Evolutionary conservation across 495 filamentous ascomycete species (phyloP).

Genomic region (Lasiosphaeria hispida): DNA sequence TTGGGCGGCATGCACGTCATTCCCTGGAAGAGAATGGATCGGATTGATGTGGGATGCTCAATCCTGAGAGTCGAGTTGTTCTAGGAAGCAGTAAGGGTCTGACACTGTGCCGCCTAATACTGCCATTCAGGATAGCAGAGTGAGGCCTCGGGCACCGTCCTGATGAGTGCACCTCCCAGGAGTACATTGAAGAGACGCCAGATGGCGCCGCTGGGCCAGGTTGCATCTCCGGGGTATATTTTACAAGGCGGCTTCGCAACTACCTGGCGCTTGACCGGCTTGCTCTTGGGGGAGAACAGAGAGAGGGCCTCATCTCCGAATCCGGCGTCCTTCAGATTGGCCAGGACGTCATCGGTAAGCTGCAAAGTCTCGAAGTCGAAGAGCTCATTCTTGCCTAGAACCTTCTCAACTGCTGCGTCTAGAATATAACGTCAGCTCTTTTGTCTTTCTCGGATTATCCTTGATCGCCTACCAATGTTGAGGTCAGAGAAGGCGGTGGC

Average conservation of each 20-base stretch:
- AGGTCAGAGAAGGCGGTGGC: no score
- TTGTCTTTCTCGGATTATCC: no score
- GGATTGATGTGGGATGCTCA: constrained; percentile 46
- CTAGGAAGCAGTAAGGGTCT: constrained; percentile 31
- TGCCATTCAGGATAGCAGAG: constrained; percentile 10
- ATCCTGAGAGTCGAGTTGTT: constrained; percentile 21
- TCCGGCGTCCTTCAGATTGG: background rate
- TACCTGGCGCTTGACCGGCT: no score
- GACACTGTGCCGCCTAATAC: constrained; percentile 35
- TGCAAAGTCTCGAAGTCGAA: constrained; percentile 23
- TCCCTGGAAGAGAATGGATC: constrained; percentile 50
- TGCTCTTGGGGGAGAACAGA: background rate
- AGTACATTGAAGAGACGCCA: constrained; percentile 48
- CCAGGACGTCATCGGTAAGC: constrained; percentile 14
- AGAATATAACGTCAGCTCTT: no score
- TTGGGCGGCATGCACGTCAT: constrained; percentile 48
- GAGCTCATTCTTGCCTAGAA: background rate
- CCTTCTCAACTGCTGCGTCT: background rate
- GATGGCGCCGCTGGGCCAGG: constrained; percentile 40
- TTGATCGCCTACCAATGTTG: no score
- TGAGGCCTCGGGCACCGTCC: constrained; percentile 42
- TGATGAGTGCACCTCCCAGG: constrained; percentile 49
- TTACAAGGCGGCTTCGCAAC: constrained; percentile 37
- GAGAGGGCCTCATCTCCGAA: background rate
- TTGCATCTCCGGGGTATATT: constrained; percentile 46